Conservation (phyloP, 306 rosid genomes). For the Inga laurina region DNA sequence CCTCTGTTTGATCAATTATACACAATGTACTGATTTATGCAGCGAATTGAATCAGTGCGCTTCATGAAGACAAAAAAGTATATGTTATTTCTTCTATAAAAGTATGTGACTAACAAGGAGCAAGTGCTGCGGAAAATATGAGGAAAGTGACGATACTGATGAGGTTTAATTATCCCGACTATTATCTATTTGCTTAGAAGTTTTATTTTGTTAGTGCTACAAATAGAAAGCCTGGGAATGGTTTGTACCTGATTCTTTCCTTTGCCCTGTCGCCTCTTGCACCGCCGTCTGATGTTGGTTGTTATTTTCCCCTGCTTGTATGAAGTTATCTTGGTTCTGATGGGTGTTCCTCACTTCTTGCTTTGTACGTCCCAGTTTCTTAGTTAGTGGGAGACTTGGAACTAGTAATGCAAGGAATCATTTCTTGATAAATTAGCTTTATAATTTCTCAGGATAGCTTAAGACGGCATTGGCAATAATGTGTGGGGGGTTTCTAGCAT, state of each 20-base stretch:
- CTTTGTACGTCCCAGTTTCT: background rate
- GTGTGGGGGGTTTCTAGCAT: slow-evolving; percentile 52
- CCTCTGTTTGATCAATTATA: too few relatives aligned
- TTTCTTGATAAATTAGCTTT: background rate
- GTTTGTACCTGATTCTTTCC: too few relatives aligned
- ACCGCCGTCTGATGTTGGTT: background rate
- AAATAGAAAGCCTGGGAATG: too few relatives aligned
- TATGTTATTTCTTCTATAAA: too few relatives aligned
- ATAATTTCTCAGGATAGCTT: slow-evolving; percentile 45
- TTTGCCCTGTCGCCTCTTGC: background rate
- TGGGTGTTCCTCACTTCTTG: background rate
- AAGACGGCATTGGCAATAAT: slow-evolving; percentile 37
- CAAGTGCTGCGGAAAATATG: background rate
- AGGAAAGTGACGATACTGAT: background rate
- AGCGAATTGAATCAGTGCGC: background rate
- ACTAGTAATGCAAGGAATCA: background rate
- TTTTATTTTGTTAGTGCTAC: too few relatives aligned
- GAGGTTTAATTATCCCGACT: too few relatives aligned
- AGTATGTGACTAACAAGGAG: too few relatives aligned
- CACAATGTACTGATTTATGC: too few relatives aligned
- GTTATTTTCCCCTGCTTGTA: background rate
- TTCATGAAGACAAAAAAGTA: background rate
- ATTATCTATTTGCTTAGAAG: too few relatives aligned
- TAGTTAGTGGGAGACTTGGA: background rate
- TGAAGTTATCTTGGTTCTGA: background rate